Evolutionary conservation across 208 protist species (phyloP).

Genomic region (Tritrichomonas foetus): DNA sequence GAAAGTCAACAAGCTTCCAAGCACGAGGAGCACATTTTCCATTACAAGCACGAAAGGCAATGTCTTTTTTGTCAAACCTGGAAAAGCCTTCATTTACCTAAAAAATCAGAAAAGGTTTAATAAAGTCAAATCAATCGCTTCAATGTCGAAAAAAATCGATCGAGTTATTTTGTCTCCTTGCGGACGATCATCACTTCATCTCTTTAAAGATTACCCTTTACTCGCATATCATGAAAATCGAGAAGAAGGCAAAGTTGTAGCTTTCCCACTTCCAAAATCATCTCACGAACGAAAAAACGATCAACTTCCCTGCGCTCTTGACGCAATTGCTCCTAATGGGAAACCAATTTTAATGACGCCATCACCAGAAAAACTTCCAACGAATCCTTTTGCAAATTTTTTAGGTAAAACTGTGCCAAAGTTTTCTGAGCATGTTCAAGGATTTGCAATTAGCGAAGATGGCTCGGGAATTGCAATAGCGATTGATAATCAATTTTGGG

Average conservation of each 20-base stretch:
- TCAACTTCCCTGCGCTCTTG: background rate
- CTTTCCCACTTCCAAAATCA: background rate
- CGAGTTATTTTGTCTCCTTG: background rate
- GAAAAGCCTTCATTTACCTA: background rate
- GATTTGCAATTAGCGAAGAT: background rate
- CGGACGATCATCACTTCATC: background rate
- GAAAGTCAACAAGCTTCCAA: background rate
- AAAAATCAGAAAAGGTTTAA: background rate
- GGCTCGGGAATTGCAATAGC: background rate
- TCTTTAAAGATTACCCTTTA: background rate
- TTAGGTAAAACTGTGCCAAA: background rate
- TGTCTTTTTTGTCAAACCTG: background rate
- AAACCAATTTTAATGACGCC: background rate
- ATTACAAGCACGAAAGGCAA: background rate
- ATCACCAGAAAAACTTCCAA: background rate
- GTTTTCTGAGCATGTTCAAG: background rate
- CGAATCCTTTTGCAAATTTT: too few species aligned
- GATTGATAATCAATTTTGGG: constrained; percentile 25
- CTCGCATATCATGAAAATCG: constrained; percentile 4
- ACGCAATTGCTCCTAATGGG: background rate
- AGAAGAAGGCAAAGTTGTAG: background rate
- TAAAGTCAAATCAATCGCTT: background rate
- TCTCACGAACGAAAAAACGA: background rate
- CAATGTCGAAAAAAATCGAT: background rate
- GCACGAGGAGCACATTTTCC: background rate